Evolutionary conservation across 495 filamentous ascomycete species (phyloP).

Genomic region (Articulospora tetracladia): DNA sequence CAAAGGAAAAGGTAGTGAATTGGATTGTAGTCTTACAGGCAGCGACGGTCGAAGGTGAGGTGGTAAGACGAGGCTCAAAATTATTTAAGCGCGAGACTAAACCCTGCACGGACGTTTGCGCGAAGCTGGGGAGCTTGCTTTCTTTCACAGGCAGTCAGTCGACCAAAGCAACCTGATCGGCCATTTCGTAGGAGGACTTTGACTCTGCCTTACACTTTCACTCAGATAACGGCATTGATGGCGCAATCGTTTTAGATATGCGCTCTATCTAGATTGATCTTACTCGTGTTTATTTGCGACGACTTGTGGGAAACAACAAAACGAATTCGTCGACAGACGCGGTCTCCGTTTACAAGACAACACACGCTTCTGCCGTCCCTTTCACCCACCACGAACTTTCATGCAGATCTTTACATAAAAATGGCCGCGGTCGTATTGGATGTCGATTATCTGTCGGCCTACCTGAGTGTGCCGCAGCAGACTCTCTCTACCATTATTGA

Average conservation of each 20-base stretch:
- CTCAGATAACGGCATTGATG: not conserved
- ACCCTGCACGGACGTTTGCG: not conserved
- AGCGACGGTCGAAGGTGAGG: not conserved
- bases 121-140: not conserved
- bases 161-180: not conserved
- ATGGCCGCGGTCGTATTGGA: constrained; percentile 79
- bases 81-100: not conserved
- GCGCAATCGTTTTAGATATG: constrained; percentile 4
- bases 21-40: not conserved
- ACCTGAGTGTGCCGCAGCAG: constrained; percentile 66
- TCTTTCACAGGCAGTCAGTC: too few relatives aligned
- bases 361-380: not conserved
- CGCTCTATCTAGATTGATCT: constrained; percentile 1
- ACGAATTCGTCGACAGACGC: constrained; percentile 10
- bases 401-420: constrained; percentile 14
- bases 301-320: not conserved
- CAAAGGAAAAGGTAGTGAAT: not conserved
- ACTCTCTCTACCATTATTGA: constrained; percentile 63
- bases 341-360: constrained; percentile 3
- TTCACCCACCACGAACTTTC: constrained; percentile 16
- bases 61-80: not conserved
- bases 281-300: not conserved
- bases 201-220: not conserved
- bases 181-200: not conserved
- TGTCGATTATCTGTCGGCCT: constrained; percentile 68